Evolutionary conservation across 371 early-diverging fungal genomes (phyloP).

Genomic region (Syncephalastrum racemosum): DNA sequence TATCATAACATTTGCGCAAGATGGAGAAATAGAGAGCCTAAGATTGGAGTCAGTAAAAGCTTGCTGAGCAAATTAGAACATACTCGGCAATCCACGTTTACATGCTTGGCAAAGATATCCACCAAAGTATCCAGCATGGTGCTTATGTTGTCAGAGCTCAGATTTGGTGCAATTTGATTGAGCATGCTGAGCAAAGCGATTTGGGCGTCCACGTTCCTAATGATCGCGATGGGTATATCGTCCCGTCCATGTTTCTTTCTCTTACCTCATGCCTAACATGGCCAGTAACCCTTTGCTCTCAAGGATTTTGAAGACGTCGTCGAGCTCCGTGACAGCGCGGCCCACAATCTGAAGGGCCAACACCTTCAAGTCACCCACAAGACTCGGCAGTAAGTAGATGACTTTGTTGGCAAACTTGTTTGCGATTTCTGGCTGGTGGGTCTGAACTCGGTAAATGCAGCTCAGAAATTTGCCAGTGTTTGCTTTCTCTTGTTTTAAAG

Average conservation of each 20-base stretch:
- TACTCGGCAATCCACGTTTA: constrained; percentile 52
- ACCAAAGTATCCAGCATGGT: constrained; percentile 39
- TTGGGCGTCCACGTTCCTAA: constrained; percentile 62
- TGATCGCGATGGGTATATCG: neutral
- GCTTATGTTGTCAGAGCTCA: constrained; percentile 39
- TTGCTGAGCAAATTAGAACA: neutral
- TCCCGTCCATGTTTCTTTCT: constrained; percentile 2
- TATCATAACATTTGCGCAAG: constrained; percentile 16
- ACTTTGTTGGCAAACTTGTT: constrained; percentile 34
- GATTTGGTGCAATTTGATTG: constrained; percentile 36
- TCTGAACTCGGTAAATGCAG: constrained; percentile 43
- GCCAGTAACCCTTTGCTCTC: constrained; percentile 19
- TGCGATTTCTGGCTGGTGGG: constrained; percentile 40
- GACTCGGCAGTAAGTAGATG: constrained; percentile 33
- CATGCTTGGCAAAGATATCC: constrained; percentile 36
- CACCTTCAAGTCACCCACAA: constrained; percentile 34
- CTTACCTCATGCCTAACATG: constrained; percentile 38
- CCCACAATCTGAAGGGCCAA: constrained; percentile 57
- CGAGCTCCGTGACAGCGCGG: constrained; percentile 45
- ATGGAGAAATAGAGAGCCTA: constrained; percentile 35
- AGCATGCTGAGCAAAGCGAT: constrained; percentile 51
- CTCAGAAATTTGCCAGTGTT: constrained; percentile 26
- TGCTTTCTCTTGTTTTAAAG: neutral
- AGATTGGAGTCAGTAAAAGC: constrained; percentile 16
- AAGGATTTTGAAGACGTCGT: constrained; percentile 42